Evolutionary conservation across 495 filamentous ascomycete species (phyloP), one percentile per base, ranked within the genome.

Genomic region (Aspergillus indologenus): DNA sequence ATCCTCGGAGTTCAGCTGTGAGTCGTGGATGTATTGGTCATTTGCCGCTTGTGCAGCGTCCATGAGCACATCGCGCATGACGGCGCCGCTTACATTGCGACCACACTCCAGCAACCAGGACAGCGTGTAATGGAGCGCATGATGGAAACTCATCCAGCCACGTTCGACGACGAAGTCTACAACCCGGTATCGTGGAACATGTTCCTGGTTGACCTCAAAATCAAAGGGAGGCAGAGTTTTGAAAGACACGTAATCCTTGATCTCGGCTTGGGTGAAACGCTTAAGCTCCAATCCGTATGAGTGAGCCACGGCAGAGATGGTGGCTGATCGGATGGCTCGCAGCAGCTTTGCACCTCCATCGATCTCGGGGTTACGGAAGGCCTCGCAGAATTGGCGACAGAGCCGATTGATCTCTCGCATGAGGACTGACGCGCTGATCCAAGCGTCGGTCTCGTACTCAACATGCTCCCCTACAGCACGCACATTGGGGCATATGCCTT

Each of bases 361-460:
- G 11, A 68, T 61, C 34, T 83, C 83, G 26, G 79, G 79, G 67
- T 86, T 82, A 22, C 81, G 83, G 80, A 95, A 99, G 1, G 95
- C 84, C 61, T 93, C 91, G 1, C 91, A 83, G 66, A 96, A 89
- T 64, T 92, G 90, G 54, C 92, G 83, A 65, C 91, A 95, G 12
- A 98, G 82, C 54, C 86, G 86, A 66, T 96, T 98, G 70, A 99
- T 90, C 70, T 99, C 93, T 50, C 91, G 83, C 53, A 93, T 97
- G 51, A 98, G 88, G 44, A 99, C 83, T 8, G 91, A 93, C 0
- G 95, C 94, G 62, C 87, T 94, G 49, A 99, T 97, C 94, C 94
- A 99, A 26, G 91, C 88, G 67, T 99, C 94, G 6, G 92, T 94
- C 71, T 99, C 94, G 65, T 97, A 99, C 67, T 98, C 95, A 7